Base-by-base conservation (phyloP, 2,329 filamentous ascomycete genomes). In the Torrubiella hemipterigena region DNA sequence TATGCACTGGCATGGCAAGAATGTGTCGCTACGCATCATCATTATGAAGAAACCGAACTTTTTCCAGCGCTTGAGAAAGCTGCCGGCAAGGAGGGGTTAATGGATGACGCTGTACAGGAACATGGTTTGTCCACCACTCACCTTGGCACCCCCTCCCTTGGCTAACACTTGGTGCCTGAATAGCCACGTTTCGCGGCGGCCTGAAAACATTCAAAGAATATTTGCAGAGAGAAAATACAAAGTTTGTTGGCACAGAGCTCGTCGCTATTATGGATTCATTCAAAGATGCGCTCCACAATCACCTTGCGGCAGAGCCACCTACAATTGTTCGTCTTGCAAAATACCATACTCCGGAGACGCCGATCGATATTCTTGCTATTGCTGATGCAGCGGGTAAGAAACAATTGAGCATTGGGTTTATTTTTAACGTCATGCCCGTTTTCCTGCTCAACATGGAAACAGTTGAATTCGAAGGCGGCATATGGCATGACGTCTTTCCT, bases 21-120 rank as follows among this genome's bases (percentile, higher is more conserved):
- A 38, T 66, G 69, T 40, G 61, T 73, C 34, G 59, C 57, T 40
- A 59, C 62, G 21, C 67, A 73, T 47, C 65, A 71, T 44, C 59
- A 66, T 29, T 65, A 68, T 42, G 67, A 73, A 46, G 67, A 72
- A 42, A 51, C 45, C 2, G 53, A 48, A 2, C 53, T 70, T 18
- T 72, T 71, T 43, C 56, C 62, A 25, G 58, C 61, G 38, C 52
- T 70, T 20, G 63, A 65, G 42, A 40, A 39, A 29, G 40, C 40
- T 0, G 37, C 37, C 18, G 42, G 44, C 5, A 16, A 31, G 17
- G 34, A 12, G 0, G 42, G 32, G 5, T 22, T 47, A 6, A 46
- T 47, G 42, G 29, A 27, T 9, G 21, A 7, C 3, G 43, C 30
- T 18, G 20, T 31, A 15, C 14, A 25, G 7, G 30, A 31, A 15